Evolutionary conservation across 306 rosid genomes (phyloP).

Genomic region (Canavalia gladiata): DNA sequence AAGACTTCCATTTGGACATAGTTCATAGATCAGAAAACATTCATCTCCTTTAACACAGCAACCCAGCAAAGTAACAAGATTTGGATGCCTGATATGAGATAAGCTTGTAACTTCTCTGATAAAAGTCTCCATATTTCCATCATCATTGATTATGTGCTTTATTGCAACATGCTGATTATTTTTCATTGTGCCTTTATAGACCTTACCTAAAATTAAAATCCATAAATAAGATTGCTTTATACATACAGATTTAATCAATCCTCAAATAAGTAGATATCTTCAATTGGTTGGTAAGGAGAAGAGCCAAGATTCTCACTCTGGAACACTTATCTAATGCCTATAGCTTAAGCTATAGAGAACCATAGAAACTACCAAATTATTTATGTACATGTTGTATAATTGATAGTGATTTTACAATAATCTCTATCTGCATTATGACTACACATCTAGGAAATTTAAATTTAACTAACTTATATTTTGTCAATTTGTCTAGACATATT

Average conservation of each 20-base stretch:
- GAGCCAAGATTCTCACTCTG: constrained; percentile 15
- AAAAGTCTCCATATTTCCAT: constrained; percentile 67
- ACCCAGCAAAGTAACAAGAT: constrained; percentile 68
- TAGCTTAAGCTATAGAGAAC: neutral
- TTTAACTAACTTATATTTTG: neutral
- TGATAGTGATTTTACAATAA: neutral
- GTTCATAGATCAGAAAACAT: constrained; percentile 74
- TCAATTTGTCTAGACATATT: neutral
- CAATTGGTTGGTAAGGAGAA: neutral
- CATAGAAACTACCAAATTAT: neutral
- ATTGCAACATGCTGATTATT: constrained; percentile 64
- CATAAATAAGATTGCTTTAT: constrained; percentile 1
- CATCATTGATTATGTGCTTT: constrained; percentile 71
- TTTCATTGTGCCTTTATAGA: constrained; percentile 61
- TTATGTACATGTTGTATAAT: neutral
- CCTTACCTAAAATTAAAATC: constrained; percentile 58
- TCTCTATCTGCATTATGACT: neutral
- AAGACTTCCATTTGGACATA: constrained; percentile 68
- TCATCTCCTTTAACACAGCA: constrained; percentile 59
- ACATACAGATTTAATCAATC: neutral
- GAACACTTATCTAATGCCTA: neutral
- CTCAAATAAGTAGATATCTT: constrained; percentile 1
- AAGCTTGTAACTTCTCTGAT: constrained; percentile 66
- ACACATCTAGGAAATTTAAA: neutral
- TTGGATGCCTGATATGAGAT: constrained; percentile 66